Evolutionary conservation across 805 yeast species (phyloP), one percentile per base, ranked within the genome.

Genomic region (Kodamaea restingae): DNA sequence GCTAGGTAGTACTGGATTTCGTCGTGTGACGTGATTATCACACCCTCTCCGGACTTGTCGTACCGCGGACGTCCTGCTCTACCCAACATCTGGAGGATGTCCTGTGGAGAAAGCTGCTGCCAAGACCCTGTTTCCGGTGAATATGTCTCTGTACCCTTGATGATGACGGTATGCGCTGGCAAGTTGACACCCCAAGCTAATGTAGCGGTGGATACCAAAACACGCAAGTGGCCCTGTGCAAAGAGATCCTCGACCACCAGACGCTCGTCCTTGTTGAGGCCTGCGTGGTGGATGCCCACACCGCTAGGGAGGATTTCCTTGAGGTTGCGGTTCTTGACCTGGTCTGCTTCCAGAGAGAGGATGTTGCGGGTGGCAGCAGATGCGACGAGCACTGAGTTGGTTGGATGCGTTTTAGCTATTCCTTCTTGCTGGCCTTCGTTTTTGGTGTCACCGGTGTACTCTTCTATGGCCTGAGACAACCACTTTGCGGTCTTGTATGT

Each of bases 31-130:
- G 98, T 93, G 35, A 91, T 87, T 22, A 91, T 86, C 3, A 91
- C 80, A 65, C 98, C 98, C 50, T 87, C 95, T 52, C 98, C 98
- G 52, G 80, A 77, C 12, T 80, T 79, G 59, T 91, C 98, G 61
- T 84, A 93, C 38, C 96, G 72, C 0, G 98, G 98, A 61, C 98
- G 75, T 50, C 98, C 98, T 14, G 98, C 98, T 67, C 98, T 78
- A 26, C 98, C 98, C n/a, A 91, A 70, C 98, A 91, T 91, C 63
- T 91, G 98, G 7, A 91, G 60, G 27, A 91, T 83, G 62, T 93
- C 98, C 52, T 91, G 98, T 0, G 97, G 95, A 0, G 95, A 82
- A n/a, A 91, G 65, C 53, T 86, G 93, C 2, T 79, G 79, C 97
- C 98, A 91, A 5, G 76, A 64, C 39, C 97, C 95, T 45, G 76